phyloP scores from a whole-genome alignment of 192 early-diverging fungal genomes.

The Paraglomus occultum region DNA sequence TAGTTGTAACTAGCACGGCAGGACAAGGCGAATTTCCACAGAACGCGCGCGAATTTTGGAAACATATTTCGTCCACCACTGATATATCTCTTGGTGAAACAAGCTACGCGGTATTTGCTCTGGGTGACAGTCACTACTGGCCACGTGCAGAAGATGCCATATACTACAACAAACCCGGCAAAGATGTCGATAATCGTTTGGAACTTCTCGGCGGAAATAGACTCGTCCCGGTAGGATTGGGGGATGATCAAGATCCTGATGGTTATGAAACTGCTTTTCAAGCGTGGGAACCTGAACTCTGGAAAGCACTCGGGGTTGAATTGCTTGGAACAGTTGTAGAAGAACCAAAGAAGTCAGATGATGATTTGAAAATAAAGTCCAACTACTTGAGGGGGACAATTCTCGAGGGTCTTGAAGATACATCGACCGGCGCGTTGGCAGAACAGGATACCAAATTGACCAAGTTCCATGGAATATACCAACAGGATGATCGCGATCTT shows the following conservation, averaged over 20 bases:
- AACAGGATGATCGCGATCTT: conserved; percentile 95
- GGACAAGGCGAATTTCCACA: conserved; percentile 97
- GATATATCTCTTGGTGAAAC: conserved; percentile 65
- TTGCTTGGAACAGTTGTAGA: conserved; percentile 62
- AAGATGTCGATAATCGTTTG: conserved; percentile 81
- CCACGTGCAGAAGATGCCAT: conserved; percentile 85
- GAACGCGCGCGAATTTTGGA: conserved; percentile 88
- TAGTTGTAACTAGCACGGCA: conserved; percentile 80
- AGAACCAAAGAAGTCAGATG: conserved; percentile 73
- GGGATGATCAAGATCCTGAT: conserved; percentile 94
- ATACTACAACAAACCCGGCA: conserved; percentile 90
- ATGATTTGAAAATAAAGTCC: conserved; percentile 89
- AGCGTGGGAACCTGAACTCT: conserved; percentile 76
- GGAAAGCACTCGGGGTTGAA: conserved; percentile 79
- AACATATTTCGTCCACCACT: conserved; percentile 62
- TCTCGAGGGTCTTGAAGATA: conserved; percentile 77
- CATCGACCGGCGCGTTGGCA: conserved; percentile 75
- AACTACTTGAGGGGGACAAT: conserved; percentile 95
- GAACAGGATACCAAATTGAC: conserved; percentile 91
- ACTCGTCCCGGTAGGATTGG: conserved; percentile 67
- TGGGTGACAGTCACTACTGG: conserved; percentile 98
- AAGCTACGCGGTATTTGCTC: conserved; percentile 78
- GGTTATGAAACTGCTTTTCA: conserved; percentile 81
- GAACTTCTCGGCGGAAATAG: conserved; percentile 70
- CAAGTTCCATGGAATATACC: conserved; percentile 97